Evolutionary conservation across 768 basidiomycete genomes (phyloP).

Genomic region (Mycena kentingensis): DNA sequence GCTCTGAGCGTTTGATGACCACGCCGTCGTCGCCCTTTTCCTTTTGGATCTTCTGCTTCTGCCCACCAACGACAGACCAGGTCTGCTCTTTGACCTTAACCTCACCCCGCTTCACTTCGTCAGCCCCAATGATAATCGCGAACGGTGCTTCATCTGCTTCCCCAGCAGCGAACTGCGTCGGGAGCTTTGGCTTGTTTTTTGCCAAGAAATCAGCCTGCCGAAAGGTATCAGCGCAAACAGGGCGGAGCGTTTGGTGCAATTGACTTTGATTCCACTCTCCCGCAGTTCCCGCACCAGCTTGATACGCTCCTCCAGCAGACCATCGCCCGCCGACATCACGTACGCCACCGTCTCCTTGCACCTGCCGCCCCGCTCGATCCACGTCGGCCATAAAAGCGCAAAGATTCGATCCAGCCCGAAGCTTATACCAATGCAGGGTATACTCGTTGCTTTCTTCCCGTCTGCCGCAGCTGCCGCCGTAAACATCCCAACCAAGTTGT

Average conservation of each 20-base stretch:
- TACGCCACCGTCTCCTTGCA: slow-evolving; percentile 92
- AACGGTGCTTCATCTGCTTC: slow-evolving; percentile 93
- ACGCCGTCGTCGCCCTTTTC: slow-evolving; percentile 65
- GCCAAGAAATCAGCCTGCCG: slow-evolving; percentile 86
- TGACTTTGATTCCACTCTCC: slow-evolving; percentile 84
- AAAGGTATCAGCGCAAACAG: slow-evolving; percentile 5
- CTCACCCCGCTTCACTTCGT: slow-evolving; percentile 81
- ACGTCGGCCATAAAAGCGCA: slow-evolving; percentile 85
- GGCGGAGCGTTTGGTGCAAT: slow-evolving; percentile 21
- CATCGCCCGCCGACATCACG: slow-evolving; percentile 90
- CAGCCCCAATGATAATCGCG: slow-evolving; percentile 86
- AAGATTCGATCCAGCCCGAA: slow-evolving; percentile 95
- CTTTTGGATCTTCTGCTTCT: slow-evolving; percentile 67
- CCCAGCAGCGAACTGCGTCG: slow-evolving; percentile 83
- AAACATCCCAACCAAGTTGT: slow-evolving; percentile 92
- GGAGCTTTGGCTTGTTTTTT: slow-evolving; percentile 88
- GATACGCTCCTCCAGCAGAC: slow-evolving; percentile 84
- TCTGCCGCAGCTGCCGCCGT: slow-evolving; percentile 76
- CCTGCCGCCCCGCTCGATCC: slow-evolving; percentile 75
- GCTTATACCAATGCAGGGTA: slow-evolving; percentile 91
- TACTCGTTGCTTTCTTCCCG: slow-evolving; percentile 59
- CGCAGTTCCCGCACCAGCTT: slow-evolving; percentile 77
- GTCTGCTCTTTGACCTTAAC: slow-evolving; percentile 92
- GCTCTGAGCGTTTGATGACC: slow-evolving; percentile 60
- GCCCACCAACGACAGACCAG: slow-evolving; percentile 74